Conservation (phyloP, 257 asterid species). For the Scutellaria baicalensis region DNA sequence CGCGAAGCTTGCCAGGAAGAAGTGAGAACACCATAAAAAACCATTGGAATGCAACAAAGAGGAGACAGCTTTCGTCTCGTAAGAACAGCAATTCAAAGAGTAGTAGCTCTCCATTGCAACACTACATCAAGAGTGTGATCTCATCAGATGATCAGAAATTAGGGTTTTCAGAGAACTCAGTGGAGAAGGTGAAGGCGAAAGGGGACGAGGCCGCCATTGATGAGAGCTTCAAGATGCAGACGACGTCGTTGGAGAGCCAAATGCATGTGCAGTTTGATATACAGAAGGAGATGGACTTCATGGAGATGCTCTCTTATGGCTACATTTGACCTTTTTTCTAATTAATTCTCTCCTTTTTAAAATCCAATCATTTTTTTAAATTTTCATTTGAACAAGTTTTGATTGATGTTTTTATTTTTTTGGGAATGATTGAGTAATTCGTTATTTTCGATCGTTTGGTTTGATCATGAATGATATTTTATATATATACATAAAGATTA, state of each 20-base stretch:
- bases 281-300: conserved; percentile 51
- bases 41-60: conserved; percentile 61
- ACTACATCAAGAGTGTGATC: conserved; percentile 39
- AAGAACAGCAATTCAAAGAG: conserved; percentile 11
- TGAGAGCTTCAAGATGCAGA: conserved; percentile 17
- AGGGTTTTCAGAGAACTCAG: too few relatives aligned
- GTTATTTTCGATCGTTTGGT: too few relatives aligned
- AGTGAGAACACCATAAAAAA: conserved; percentile 61
- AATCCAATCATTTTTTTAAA: too few relatives aligned
- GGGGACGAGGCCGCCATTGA: background rate
- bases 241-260: conserved; percentile 19
- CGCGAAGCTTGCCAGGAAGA: conserved; percentile 52
- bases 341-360: too few relatives aligned
- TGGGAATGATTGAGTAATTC: background rate
- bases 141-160: background rate
- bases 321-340: conserved; percentile 9
- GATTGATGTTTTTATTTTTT: background rate
- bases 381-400: background rate
- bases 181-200: background rate
- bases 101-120: conserved; percentile 29
- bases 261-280: conserved; percentile 34
- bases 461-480: too few relatives aligned
- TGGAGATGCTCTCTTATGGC: conserved; percentile 40
- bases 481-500: too few relatives aligned
- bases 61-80: conserved; percentile 37